Conservation (phyloP, 1,139 yeast species). For the Saccharomyces uvarum region DNA sequence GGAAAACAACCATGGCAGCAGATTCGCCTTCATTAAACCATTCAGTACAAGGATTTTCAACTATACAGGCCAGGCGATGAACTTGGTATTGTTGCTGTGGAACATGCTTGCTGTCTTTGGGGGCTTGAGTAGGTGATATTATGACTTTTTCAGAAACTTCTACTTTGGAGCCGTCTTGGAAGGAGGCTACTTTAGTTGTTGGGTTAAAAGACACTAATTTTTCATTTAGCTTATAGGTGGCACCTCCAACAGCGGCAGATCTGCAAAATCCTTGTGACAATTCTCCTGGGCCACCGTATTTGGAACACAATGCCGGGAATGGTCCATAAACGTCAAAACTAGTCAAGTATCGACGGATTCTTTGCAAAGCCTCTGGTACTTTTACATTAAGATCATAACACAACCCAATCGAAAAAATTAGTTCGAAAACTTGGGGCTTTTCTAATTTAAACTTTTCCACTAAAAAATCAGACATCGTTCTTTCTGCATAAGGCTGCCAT, state of each 20-base stretch:
- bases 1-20: slow-evolving; percentile 85
- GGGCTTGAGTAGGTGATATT: slow-evolving; percentile 63
- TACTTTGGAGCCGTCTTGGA: slow-evolving; percentile 70
- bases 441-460: slow-evolving; percentile 60
- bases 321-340: slow-evolving; percentile 92
- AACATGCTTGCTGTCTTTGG: slow-evolving; percentile 34
- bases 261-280: slow-evolving; percentile 94
- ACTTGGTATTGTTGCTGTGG: slow-evolving; percentile 45
- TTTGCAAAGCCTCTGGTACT: slow-evolving; percentile 67
- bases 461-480: slow-evolving; percentile 54
- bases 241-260: slow-evolving; percentile 97
- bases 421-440: slow-evolving; percentile 68
- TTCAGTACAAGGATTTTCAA: slow-evolving; percentile 77
- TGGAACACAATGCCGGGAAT: slow-evolving; percentile 86
- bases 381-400: slow-evolving; percentile 52
- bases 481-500: slow-evolving; percentile 49
- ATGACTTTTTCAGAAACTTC: slow-evolving; percentile 71
- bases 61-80: slow-evolving; percentile 73
- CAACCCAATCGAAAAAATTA: slow-evolving; percentile 79
- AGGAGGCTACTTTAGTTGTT: slow-evolving; percentile 53
- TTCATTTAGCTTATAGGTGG: slow-evolving; percentile 80
- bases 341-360: slow-evolving; percentile 73
- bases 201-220: slow-evolving; percentile 58
- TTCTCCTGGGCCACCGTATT: slow-evolving; percentile 96
- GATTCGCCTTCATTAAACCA: slow-evolving; percentile 86